Conservation (phyloP, 768 basidiomycete genomes). For the Auricularia sp. region DNA sequence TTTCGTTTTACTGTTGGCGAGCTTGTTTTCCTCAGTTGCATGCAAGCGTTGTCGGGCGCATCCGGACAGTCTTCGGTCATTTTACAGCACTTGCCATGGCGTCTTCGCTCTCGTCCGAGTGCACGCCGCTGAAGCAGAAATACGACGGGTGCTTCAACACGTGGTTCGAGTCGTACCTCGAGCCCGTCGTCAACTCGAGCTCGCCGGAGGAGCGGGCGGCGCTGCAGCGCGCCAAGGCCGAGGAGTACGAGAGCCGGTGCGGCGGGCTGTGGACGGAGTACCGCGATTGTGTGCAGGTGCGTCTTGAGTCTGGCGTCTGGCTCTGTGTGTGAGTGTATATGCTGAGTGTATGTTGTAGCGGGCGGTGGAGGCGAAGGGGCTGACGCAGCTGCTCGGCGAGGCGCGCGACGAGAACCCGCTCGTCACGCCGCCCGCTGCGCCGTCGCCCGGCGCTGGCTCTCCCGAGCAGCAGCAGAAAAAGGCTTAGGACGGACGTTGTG, state of each 20-base stretch:
- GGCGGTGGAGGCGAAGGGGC: conserved; percentile 68
- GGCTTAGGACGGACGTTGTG: too few relatives aligned
- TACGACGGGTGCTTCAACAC: conserved; percentile 96
- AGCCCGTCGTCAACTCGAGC: conserved; percentile 48
- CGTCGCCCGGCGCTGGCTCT: conserved; percentile 5
- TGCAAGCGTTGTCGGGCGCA: too few relatives aligned
- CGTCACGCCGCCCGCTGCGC: conserved; percentile 39
- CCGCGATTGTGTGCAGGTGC: conserved; percentile 71
- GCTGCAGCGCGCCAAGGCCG: conserved; percentile 69
- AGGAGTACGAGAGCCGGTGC: conserved; percentile 79
- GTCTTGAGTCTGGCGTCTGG: conserved; percentile 31
- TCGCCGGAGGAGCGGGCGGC: conserved; percentile 38
- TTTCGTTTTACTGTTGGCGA: too few relatives aligned
- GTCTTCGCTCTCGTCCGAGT: conserved; percentile 68
- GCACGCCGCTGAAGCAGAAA: conserved; percentile 78
- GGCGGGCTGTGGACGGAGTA: conserved; percentile 77
- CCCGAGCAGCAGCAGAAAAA: too few relatives aligned
- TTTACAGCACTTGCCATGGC: conserved; percentile 55
- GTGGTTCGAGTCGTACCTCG: conserved; percentile 96
- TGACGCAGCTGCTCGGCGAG: conserved; percentile 66
- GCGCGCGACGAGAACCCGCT: conserved; percentile 71
- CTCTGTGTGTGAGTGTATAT: not conserved
- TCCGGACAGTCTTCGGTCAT: not conserved
- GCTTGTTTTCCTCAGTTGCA: too few relatives aligned
- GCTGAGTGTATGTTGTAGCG: conserved; percentile 32